phyloP scores from a whole-genome alignment of 192 early-diverging fungal genomes.

The Linnemannia zychae region DNA sequence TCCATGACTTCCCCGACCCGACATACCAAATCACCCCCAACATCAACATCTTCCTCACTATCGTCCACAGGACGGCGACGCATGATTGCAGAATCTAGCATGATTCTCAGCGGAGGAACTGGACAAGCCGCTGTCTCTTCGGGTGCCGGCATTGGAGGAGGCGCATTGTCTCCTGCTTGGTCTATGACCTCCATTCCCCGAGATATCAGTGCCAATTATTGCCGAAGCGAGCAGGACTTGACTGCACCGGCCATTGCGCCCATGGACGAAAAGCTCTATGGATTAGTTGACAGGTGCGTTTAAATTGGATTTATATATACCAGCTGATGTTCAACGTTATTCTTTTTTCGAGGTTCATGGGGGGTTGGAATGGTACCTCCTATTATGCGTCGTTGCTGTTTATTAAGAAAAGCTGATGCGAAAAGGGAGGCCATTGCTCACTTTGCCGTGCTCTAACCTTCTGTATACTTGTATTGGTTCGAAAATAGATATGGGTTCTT shows the following conservation, averaged over 20 bases:
- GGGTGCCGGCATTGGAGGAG: conserved; percentile 4
- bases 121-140: not conserved
- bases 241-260: not conserved
- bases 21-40: conserved; percentile 36
- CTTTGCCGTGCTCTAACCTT: not conserved
- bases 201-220: conserved; percentile 47
- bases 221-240: not conserved
- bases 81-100: conserved; percentile 49
- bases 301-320: not conserved
- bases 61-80: conserved; percentile 18
- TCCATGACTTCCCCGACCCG: conserved; percentile 34
- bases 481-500: conserved; percentile 45
- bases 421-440: not conserved
- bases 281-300: conserved; percentile 47
- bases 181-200: conserved; percentile 56
- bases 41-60: conserved; percentile 27
- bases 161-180: conserved; percentile 50
- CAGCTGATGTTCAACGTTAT: not conserved
- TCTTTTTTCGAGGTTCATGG: not conserved
- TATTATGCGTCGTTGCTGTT: not conserved
- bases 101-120: conserved; percentile 35
- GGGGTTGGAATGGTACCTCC: not conserved
- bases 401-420: not conserved
- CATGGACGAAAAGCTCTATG: conserved; percentile 44
- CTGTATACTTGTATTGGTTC: not conserved